Evolutionary conservation across 129 eudicot genomes (phyloP).

Genomic region (Chrysanthemum makinoi): DNA sequence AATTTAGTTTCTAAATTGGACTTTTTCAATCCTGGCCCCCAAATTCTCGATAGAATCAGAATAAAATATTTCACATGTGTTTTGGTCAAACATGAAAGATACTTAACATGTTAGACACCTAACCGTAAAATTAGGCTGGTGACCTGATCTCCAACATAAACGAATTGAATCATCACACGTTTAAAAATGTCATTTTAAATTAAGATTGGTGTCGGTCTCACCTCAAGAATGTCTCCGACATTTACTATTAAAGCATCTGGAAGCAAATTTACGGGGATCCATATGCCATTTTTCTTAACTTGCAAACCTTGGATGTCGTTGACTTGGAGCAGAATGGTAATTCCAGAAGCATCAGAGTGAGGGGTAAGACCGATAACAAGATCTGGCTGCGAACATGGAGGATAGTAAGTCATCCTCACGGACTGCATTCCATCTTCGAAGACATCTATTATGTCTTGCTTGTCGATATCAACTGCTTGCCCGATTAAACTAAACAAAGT

Average conservation of each 20-base stretch:
- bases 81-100: slow-evolving; percentile 11
- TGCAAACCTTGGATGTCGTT: slow-evolving; percentile 47
- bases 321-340: slow-evolving; percentile 46
- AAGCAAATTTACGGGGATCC: slow-evolving; percentile 44
- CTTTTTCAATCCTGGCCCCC: not conserved
- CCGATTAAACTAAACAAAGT: slow-evolving; percentile 36
- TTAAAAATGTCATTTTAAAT: too few species aligned
- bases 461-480: slow-evolving; percentile 40
- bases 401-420: slow-evolving; percentile 49
- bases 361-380: slow-evolving; percentile 46
- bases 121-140: not conserved
- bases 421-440: slow-evolving; percentile 54
- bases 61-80: not conserved
- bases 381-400: slow-evolving; percentile 58
- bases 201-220: not conserved
- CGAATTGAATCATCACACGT: too few species aligned
- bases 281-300: slow-evolving; percentile 46
- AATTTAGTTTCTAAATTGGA: too few species aligned
- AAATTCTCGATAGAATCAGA: not conserved
- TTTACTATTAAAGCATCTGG: slow-evolving; percentile 51
- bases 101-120: slow-evolving; percentile 20
- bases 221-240: slow-evolving; percentile 57
- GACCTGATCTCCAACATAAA: not conserved
- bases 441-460: slow-evolving; percentile 24
- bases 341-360: slow-evolving; percentile 51